Evolutionary conservation across 495 filamentous ascomycete species (phyloP).

Genomic region (Xylaria palmicola): DNA sequence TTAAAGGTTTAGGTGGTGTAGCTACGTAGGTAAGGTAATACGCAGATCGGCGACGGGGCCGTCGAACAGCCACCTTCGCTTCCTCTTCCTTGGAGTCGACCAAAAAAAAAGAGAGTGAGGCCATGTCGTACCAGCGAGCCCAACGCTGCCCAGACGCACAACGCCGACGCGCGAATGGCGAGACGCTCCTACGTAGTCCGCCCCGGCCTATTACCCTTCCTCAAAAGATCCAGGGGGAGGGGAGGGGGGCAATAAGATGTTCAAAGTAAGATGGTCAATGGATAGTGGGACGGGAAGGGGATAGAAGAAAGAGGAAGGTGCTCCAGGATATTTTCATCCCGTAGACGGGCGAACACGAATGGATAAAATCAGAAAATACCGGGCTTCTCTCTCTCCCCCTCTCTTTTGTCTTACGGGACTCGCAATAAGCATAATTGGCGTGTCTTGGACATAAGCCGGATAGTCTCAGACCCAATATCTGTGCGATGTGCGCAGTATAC

Average conservation of each 20-base stretch:
- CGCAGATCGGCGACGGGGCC: too few relatives aligned
- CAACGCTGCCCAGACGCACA: too few relatives aligned
- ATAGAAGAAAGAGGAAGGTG: background rate
- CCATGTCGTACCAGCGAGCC: background rate
- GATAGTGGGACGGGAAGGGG: background rate
- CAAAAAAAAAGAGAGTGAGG: background rate
- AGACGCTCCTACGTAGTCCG: too few relatives aligned
- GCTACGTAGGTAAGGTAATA: background rate
- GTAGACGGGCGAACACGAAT: background rate
- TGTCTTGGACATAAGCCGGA: conserved; percentile 9
- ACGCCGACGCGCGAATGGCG: too few relatives aligned
- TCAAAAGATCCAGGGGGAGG: too few relatives aligned
- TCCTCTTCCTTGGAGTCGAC: background rate
- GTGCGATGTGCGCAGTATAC: background rate
- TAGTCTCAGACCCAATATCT: conserved; percentile 2
- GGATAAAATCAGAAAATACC: background rate
- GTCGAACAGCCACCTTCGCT: too few relatives aligned
- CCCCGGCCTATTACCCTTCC: too few relatives aligned
- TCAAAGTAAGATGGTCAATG: background rate
- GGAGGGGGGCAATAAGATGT: too few relatives aligned
- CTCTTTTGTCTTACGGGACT: conserved; percentile 1
- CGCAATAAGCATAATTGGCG: conserved; percentile 7
- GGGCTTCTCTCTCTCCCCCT: too few relatives aligned
- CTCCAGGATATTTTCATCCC: background rate
- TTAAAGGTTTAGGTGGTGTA: background rate